Conservation (phyloP, 805 yeast species). For the Wickerhamomyces rabaulensis region DNA sequence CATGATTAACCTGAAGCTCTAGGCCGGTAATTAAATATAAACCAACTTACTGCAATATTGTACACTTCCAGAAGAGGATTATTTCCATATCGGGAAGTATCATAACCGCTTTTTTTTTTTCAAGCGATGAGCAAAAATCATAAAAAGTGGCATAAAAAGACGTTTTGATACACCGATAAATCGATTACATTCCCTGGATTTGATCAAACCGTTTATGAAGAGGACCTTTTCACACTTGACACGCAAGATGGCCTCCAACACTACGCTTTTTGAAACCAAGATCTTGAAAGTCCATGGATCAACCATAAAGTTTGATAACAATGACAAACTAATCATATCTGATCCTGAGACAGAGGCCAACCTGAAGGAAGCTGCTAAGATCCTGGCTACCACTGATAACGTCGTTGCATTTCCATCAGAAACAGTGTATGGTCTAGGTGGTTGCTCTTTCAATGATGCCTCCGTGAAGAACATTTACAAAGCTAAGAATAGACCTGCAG, state of each 20-base stretch:
- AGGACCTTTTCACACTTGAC: background rate
- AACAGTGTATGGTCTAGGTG: constrained; percentile 95
- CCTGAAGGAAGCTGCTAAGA: constrained; percentile 52
- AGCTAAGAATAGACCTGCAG: constrained; percentile 93
- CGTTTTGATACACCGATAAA: too few species aligned
- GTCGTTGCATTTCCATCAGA: constrained; percentile 96
- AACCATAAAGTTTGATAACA: constrained; percentile 15
- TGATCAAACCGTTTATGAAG: background rate
- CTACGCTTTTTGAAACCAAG: constrained; percentile 9
- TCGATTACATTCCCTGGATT: too few species aligned
- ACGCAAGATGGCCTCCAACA: constrained; percentile 2
- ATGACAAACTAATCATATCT: constrained; percentile 34
- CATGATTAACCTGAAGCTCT: too few species aligned
- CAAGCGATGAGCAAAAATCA: constrained; percentile 2
- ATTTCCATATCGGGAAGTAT: too few species aligned
- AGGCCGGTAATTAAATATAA: too few species aligned
- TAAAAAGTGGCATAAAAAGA: background rate
- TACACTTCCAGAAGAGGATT: too few species aligned
- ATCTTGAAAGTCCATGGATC: constrained; percentile 17
- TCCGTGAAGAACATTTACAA: constrained; percentile 72
- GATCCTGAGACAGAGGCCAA: constrained; percentile 49
- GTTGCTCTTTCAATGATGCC: constrained; percentile 68
- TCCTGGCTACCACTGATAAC: constrained; percentile 43
- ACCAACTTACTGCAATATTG: too few species aligned
- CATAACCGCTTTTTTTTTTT: constrained; percentile 28